Conservation (phyloP, 306 rosid genomes). For the Dalbergia cultrata region DNA sequence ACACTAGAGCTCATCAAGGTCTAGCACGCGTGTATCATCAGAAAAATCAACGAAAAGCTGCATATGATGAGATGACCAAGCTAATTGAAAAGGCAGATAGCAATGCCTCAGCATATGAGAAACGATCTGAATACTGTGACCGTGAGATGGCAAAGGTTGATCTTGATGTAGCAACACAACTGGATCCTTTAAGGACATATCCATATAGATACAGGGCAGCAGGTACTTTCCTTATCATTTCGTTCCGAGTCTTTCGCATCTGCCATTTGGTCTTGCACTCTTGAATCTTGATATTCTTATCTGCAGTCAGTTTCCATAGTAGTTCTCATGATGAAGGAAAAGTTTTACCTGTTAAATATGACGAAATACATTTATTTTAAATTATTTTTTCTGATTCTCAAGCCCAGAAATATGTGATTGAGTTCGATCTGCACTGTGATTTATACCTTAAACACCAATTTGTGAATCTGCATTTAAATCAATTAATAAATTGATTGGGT, state of each 20-base stretch:
- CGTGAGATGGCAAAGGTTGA: conserved; percentile 70
- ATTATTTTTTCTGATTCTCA: no score
- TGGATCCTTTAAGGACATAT: conserved; percentile 79
- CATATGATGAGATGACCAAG: conserved; percentile 82
- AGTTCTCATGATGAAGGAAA: background rate
- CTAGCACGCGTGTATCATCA: conserved; percentile 77
- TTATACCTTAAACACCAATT: no score
- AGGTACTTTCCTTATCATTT: conserved; percentile 52
- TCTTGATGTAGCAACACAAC: conserved; percentile 66
- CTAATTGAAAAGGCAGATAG: conserved; percentile 69
- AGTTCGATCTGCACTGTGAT: no score
- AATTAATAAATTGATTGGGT: background rate
- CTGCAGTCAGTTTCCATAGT: no score
- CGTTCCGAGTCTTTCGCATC: conserved; percentile 32
- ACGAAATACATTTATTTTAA: background rate
- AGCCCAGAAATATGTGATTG: no score
- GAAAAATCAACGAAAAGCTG: conserved; percentile 67
- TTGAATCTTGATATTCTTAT: background rate
- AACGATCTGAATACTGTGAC: conserved; percentile 78
- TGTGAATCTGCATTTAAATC: no score
- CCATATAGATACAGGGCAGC: conserved; percentile 91
- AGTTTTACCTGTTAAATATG: background rate
- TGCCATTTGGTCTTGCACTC: conserved; percentile 1
- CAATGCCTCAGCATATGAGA: conserved; percentile 83
- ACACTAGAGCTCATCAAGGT: conserved; percentile 89